phyloP scores from a whole-genome alignment of 1,284 basidiomycete genomes.

The Puccinia triticina region DNA sequence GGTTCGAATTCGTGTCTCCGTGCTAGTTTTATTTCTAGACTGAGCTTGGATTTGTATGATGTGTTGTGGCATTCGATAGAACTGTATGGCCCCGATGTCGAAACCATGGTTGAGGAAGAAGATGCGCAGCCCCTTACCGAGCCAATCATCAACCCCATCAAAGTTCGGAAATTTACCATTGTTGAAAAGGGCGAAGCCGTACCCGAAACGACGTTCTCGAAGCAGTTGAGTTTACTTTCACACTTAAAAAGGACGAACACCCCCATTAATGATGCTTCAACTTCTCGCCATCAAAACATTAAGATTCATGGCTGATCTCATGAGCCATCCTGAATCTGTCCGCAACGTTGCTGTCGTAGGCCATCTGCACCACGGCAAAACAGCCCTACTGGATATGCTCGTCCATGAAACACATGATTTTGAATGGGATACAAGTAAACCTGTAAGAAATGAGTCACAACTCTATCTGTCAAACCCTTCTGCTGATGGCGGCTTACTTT shows the following conservation, averaged over 20 bases:
- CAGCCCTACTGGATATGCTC: constrained; percentile 92
- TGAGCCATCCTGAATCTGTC: constrained; percentile 89
- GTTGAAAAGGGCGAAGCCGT: constrained; percentile 73
- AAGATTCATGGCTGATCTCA: constrained; percentile 90
- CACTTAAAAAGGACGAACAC: neutral
- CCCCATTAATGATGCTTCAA: neutral
- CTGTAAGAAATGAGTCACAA: constrained; percentile 65
- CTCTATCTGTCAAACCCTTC: constrained; percentile 48
- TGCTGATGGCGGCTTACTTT: constrained; percentile 54
- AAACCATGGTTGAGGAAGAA: constrained; percentile 83
- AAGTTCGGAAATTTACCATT: constrained; percentile 85
- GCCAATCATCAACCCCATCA: constrained; percentile 93
- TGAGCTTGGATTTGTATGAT: neutral
- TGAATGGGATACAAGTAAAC: constrained; percentile 84
- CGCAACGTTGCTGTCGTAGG: constrained; percentile 93
- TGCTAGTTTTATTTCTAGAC: too few relatives aligned
- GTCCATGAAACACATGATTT: constrained; percentile 95
- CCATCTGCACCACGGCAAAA: constrained; percentile 97
- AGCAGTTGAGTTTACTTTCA: constrained; percentile 69
- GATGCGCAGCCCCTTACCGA: constrained; percentile 93
- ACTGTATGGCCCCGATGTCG: constrained; percentile 60
- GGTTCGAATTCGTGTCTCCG: neutral
- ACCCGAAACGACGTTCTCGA: constrained; percentile 89
- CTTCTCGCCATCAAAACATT: neutral
- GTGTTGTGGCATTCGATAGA: constrained; percentile 52